These are phyloP conservation scores for Laburnicola sp. DNA, from an alignment of 2,329 filamentous ascomycete genomes.

Conservation along the genomic window DNA sequence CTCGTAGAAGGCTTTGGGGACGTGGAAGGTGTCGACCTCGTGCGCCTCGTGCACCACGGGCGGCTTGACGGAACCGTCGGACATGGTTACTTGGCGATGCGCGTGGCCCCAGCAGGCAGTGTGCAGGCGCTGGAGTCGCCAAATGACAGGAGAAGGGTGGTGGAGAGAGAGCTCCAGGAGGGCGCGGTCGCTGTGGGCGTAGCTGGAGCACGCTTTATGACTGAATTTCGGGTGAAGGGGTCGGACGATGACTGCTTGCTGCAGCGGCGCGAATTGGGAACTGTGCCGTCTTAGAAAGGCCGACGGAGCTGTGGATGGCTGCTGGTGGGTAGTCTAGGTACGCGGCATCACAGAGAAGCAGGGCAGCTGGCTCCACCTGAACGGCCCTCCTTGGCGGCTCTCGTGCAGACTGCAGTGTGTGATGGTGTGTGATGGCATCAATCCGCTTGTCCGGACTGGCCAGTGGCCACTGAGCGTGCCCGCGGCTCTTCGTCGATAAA, in stretches of 20 bases:
- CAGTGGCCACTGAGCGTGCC: not conserved
- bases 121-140: not conserved
- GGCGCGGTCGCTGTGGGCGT: conserved; percentile 7
- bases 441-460: conserved; percentile 20
- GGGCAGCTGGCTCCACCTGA: conserved; percentile 28
- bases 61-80: conserved; percentile 49
- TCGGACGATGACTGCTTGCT: conserved; percentile 35
- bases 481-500: no score
- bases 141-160: not conserved
- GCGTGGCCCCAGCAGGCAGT: conserved; percentile 6
- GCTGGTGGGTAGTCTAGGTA: not conserved
- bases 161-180: conserved; percentile 2
- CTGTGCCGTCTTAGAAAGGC: conserved; percentile 28
- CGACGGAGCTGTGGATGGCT: not conserved
- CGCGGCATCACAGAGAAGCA: not conserved
- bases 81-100: conserved; percentile 42
- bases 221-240: conserved; percentile 44
- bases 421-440: not conserved
- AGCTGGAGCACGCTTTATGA: conserved; percentile 26
- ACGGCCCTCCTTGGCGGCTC: conserved; percentile 12
- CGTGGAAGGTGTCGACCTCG: conserved; percentile 71
- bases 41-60: conserved; percentile 73
- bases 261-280: conserved; percentile 32
- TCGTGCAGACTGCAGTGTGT: not conserved
- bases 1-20: conserved; percentile 56